A percentile compares a stretch with the other conserved stretches of the same genome.
Conservation (phyloP, 139 green algal genomes). For the Pycnococcus provasolii region DNA sequence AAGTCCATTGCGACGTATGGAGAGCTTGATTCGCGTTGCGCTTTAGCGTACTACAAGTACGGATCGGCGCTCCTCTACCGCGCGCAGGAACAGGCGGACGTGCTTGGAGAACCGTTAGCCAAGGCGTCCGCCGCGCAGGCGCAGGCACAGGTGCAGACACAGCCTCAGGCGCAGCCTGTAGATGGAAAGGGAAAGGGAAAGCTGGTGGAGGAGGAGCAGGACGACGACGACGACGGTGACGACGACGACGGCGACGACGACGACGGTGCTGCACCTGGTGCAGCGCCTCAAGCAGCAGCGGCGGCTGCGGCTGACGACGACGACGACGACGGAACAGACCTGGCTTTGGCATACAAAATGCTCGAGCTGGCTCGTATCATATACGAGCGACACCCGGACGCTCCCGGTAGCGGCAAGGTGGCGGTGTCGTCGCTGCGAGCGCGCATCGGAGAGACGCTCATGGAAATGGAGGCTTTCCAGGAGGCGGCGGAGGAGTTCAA, state of each 20-base stretch:
- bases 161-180: neutral
- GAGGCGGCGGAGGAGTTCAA: too few relatives aligned
- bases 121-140: slow-evolving; percentile 5
- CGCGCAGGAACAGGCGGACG: slow-evolving; percentile 48
- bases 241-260: slow-evolving; percentile 1
- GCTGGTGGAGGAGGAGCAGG: slow-evolving; percentile 1
- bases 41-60: slow-evolving; percentile 54
- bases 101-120: slow-evolving; percentile 35
- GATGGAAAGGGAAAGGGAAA: slow-evolving; percentile 29
- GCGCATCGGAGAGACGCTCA: too few relatives aligned
- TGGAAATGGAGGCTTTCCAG: slow-evolving; percentile 3
- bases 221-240: neutral
- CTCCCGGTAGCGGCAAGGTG: neutral
- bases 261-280: neutral
- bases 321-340: slow-evolving; percentile 39
- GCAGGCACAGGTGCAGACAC: neutral
- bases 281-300: slow-evolving; percentile 2
- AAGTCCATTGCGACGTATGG: slow-evolving; percentile 36
- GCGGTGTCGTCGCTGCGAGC: slow-evolving; percentile 24
- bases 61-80: slow-evolving; percentile 51
- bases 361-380: slow-evolving; percentile 35
- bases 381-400: slow-evolving; percentile 18
- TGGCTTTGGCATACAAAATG: slow-evolving; percentile 59
- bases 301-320: slow-evolving; percentile 11
- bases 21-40: slow-evolving; percentile 45